phyloP scores from a whole-genome alignment of 2,329 filamentous ascomycete genomes.

The Paraphaeosphaeria sporulosa region DNA sequence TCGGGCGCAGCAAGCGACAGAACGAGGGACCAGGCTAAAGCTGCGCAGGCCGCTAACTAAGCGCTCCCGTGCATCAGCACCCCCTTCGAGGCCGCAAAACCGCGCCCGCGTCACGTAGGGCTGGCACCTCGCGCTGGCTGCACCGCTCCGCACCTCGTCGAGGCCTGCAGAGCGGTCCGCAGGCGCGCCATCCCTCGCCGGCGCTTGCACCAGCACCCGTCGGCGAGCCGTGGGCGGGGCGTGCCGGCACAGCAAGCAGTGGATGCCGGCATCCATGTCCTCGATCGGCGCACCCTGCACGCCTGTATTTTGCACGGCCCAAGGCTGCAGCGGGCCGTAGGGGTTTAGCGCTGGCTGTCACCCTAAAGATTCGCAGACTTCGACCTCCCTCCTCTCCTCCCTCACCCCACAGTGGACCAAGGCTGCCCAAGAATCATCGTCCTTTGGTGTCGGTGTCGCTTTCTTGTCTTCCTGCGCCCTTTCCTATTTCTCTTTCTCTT shows the following conservation, averaged over 20 bases:
- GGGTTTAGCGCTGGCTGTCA: conserved; percentile 22
- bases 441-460: conserved; percentile 46
- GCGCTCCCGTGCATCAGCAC: conserved; percentile 8
- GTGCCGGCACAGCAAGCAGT: neutral
- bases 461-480: conserved; percentile 41
- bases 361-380: conserved; percentile 38
- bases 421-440: conserved; percentile 41
- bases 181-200: neutral
- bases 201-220: neutral
- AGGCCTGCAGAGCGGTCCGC: neutral
- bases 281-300: too few relatives aligned
- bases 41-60: conserved; percentile 8
- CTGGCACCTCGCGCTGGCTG: conserved; percentile 2
- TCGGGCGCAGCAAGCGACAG: neutral
- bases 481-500: conserved; percentile 49
- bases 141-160: conserved; percentile 9
- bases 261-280: neutral
- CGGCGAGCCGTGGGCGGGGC: neutral
- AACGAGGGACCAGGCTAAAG: conserved; percentile 6
- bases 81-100: conserved; percentile 2
- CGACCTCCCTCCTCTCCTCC: conserved; percentile 34
- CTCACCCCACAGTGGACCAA: conserved; percentile 46
- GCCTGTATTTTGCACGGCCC: conserved; percentile 7
- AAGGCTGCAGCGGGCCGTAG: conserved; percentile 24
- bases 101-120: conserved; percentile 5